A percentile compares a stretch with the other conserved stretches of the same genome.
These are phyloP conservation scores for Verticillium nubilum DNA, from an alignment of 2,329 filamentous ascomycete species.

Conservation along the genomic window DNA sequence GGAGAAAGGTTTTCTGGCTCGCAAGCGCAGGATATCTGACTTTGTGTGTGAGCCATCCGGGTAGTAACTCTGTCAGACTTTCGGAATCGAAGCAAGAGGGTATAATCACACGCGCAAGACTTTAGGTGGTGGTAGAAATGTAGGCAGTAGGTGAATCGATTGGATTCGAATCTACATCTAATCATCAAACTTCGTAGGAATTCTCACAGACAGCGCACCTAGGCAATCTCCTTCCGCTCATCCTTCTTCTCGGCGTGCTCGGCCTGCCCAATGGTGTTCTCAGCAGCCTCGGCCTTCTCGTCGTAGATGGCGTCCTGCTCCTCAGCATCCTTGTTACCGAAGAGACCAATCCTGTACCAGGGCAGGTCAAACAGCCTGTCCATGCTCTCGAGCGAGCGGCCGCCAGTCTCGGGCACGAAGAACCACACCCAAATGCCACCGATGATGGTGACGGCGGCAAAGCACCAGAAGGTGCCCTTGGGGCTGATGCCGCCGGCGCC, in stretches of 20 bases:
- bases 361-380: constrained; percentile 66
- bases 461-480: constrained; percentile 74
- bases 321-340: constrained; percentile 48
- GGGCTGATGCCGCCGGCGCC: constrained; percentile 42
- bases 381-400: constrained; percentile 62
- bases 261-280: constrained; percentile 21
- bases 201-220: not conserved
- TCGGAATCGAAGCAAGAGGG: not conserved
- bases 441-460: constrained; percentile 60
- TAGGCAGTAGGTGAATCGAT: not conserved
- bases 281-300: constrained; percentile 36
- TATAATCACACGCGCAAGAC: not conserved
- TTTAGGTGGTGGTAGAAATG: too few species aligned
- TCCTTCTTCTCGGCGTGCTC: constrained; percentile 29
- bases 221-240: not conserved
- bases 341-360: constrained; percentile 67
- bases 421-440: constrained; percentile 68
- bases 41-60: not conserved
- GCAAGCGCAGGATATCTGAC: not conserved
- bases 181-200: not conserved
- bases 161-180: not conserved
- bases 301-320: constrained; percentile 33
- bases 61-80: not conserved
- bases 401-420: constrained; percentile 67
- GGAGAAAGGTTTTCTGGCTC: not conserved